A percentile compares a stretch with the other conserved stretches of the same genome.
phyloP scores from a whole-genome alignment of 805 yeast genomes.

The Saturnispora hagleri region DNA sequence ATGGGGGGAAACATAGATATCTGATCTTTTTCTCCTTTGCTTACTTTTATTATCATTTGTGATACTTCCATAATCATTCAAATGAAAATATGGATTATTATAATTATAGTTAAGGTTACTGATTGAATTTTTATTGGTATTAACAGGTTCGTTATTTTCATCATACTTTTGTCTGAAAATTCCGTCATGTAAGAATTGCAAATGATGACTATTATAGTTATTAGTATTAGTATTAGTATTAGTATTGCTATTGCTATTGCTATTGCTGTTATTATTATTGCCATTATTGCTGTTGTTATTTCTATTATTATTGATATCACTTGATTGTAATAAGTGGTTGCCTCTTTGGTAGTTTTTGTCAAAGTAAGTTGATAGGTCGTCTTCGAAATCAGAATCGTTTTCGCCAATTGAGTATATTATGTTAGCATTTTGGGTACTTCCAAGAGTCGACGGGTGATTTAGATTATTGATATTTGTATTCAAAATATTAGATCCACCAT shows the following conservation, averaged over 20 bases:
- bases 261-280: neutral
- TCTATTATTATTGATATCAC: neutral
- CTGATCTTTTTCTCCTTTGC: slow-evolving; percentile 16
- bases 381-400: slow-evolving; percentile 23
- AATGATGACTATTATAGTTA: neutral
- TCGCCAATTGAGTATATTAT: slow-evolving; percentile 10
- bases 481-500: slow-evolving; percentile 8
- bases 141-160: neutral
- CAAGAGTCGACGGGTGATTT: neutral
- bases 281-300: neutral
- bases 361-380: slow-evolving; percentile 15
- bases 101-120: neutral
- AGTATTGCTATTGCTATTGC: neutral
- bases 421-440: neutral
- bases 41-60: slow-evolving; percentile 6
- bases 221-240: neutral
- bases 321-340: neutral
- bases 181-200: neutral
- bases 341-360: neutral
- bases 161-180: neutral
- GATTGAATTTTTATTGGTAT: neutral
- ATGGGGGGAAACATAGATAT: slow-evolving; percentile 29
- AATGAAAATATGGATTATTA: slow-evolving; percentile 3
- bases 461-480: neutral
- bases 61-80: slow-evolving; percentile 14